Evolutionary conservation across 2,329 filamentous ascomycete species (phyloP).

Genomic region (Teratosphaeria zuluensis): DNA sequence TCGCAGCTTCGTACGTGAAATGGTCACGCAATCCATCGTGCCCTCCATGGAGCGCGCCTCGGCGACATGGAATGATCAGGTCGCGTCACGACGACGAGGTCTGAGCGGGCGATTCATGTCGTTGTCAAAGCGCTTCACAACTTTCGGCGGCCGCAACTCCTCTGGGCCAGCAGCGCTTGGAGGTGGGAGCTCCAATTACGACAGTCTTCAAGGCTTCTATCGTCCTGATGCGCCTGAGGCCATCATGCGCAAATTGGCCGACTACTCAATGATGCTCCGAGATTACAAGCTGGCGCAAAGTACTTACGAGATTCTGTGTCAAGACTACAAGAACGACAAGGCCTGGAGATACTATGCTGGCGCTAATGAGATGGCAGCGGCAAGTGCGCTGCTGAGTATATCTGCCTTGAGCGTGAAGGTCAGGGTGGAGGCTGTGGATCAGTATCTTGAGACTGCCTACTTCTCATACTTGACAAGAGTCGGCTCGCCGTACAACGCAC

Average conservation of each 20-base stretch:
- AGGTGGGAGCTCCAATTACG: slow-evolving; percentile 59
- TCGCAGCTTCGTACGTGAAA: slow-evolving; percentile 80
- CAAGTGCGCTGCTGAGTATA: slow-evolving; percentile 71
- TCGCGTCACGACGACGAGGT: slow-evolving; percentile 80
- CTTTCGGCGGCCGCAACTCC: slow-evolving; percentile 58
- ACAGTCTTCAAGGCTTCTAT: slow-evolving; percentile 69
- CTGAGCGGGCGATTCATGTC: slow-evolving; percentile 91
- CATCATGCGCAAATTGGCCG: slow-evolving; percentile 82
- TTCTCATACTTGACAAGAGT: slow-evolving; percentile 91
- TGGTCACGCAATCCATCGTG: slow-evolving; percentile 88
- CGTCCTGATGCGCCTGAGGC: slow-evolving; percentile 76
- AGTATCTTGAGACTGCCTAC: slow-evolving; percentile 78
- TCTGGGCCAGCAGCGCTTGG: slow-evolving; percentile 44
- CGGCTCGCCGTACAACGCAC: slow-evolving; percentile 65
- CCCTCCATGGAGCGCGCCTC: slow-evolving; percentile 93
- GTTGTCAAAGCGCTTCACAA: slow-evolving; percentile 79
- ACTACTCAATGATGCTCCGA: slow-evolving; percentile 93
- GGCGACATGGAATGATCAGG: slow-evolving; percentile 92
- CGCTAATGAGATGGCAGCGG: slow-evolving; percentile 86
- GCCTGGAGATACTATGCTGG: slow-evolving; percentile 94
- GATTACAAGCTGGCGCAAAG: slow-evolving; percentile 90
- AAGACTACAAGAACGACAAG: slow-evolving; percentile 89
- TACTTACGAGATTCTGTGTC: slow-evolving; percentile 80
- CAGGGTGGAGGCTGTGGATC: slow-evolving; percentile 70
- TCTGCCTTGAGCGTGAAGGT: slow-evolving; percentile 59